These are phyloP conservation scores for Endocladia muricata DNA, from an alignment of 31 red algal species.

Conservation along the genomic window DNA sequence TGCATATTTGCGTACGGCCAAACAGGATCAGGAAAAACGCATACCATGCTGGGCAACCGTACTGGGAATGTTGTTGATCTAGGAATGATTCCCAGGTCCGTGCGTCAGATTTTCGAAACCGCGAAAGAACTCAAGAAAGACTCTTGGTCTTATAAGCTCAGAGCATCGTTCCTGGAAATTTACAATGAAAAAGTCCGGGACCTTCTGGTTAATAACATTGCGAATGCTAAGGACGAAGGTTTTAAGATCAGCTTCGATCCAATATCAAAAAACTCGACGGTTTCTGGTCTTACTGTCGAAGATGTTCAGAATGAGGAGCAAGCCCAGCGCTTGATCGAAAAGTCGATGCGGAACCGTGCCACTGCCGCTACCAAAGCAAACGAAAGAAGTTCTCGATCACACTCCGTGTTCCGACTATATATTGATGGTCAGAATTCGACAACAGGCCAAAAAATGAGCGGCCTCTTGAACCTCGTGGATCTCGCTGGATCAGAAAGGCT, in stretches of 20 bases:
- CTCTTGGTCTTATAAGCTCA: constrained; percentile 68
- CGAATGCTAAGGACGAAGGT: constrained; percentile 16
- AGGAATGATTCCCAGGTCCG: constrained; percentile 87
- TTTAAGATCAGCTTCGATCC: constrained; percentile 63
- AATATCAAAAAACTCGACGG: constrained; percentile 53
- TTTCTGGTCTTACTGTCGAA: constrained; percentile 66
- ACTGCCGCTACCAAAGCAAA: constrained; percentile 85
- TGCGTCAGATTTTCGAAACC: constrained; percentile 84
- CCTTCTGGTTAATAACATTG: constrained; percentile 54
- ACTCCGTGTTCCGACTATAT: constrained; percentile 86
- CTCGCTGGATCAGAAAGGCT: constrained; percentile 96
- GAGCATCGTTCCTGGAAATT: constrained; percentile 91
- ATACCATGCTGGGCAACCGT: constrained; percentile 87
- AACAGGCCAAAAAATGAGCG: constrained; percentile 49
- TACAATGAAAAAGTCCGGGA: constrained; percentile 97
- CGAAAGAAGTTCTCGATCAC: constrained; percentile 85
- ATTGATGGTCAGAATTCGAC: constrained; percentile 65
- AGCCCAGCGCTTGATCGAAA: constrained; percentile 64
- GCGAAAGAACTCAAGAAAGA: constrained; percentile 74
- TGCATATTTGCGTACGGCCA: constrained; percentile 99
- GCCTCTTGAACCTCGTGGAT: constrained; percentile 92
- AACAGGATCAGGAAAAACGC: constrained; percentile 97
- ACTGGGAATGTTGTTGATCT: constrained; percentile 30
- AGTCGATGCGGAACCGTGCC: constrained; percentile 69
- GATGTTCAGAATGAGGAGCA: constrained; percentile 53